A percentile compares a stretch with the other conserved stretches of the same genome.
Conservation (phyloP, 495 filamentous ascomycete species). For the Astrocystis sublimbata region DNA sequence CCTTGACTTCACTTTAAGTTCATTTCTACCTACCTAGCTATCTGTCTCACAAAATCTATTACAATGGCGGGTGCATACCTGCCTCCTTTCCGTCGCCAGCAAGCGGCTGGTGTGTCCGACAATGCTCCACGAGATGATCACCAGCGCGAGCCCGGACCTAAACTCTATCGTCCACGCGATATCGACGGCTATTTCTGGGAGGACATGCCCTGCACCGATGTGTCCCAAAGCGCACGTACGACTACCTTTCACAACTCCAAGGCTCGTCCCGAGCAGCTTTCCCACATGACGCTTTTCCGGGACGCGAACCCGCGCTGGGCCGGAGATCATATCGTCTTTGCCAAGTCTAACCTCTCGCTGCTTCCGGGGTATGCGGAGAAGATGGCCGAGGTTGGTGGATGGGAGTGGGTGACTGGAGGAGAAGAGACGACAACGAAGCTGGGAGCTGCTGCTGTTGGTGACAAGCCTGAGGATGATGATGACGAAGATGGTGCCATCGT, state of each 20-base stretch:
- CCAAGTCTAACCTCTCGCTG: conserved; percentile 22
- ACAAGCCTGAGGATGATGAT: conserved; percentile 4
- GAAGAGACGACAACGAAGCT: background rate
- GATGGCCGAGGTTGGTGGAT: conserved; percentile 27
- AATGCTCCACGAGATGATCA: background rate
- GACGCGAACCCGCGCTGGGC: conserved; percentile 26
- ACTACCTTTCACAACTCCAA: conserved; percentile 23
- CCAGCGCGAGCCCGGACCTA: background rate
- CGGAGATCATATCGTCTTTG: conserved; percentile 28
- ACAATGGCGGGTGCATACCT: conserved; percentile 1
- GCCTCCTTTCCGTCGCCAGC: conserved; percentile 3
- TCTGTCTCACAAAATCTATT: background rate
- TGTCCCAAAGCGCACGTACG: background rate
- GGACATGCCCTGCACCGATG: too few relatives aligned
- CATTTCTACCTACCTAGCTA: background rate
- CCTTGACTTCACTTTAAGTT: background rate
- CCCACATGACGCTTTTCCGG: conserved; percentile 21
- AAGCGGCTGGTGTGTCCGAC: background rate
- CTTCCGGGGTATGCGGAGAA: conserved; percentile 28
- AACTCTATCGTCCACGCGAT: conserved; percentile 12
- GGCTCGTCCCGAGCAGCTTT: conserved; percentile 16
- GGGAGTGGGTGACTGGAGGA: conserved; percentile 6
- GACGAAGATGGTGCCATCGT: conserved; percentile 8
- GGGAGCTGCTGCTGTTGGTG: background rate
- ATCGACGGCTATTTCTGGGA: conserved; percentile 20